Conservation (phyloP, 257 asterid genomes). For the Prunella vulgaris region DNA sequence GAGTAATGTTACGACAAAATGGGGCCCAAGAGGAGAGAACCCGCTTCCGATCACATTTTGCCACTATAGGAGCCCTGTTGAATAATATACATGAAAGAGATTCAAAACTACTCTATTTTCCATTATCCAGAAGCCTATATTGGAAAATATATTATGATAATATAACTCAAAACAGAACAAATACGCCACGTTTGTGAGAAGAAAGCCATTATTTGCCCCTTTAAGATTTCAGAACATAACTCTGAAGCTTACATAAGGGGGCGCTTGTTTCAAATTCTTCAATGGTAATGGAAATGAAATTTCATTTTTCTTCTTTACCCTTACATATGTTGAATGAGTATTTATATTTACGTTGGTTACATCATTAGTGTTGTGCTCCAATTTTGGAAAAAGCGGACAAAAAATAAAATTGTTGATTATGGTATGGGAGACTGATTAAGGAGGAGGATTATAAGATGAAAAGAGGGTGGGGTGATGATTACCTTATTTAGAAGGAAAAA, state of each 20-base stretch:
- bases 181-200: neutral
- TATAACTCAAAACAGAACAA: neutral
- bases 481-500: too few species aligned
- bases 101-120: neutral
- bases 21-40: conserved; percentile 86
- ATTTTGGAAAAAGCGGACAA: too few species aligned
- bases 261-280: too few species aligned
- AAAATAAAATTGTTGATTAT: too few species aligned
- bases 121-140: neutral
- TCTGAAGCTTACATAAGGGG: neutral
- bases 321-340: too few species aligned
- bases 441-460: too few species aligned
- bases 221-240: neutral
- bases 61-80: conserved; percentile 80
- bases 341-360: too few species aligned
- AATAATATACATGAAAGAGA: conserved; percentile 5
- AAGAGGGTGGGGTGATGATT: too few species aligned
- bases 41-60: conserved; percentile 83
- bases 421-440: too few species aligned
- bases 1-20: conserved; percentile 49
- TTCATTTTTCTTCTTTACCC: too few species aligned
- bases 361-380: too few species aligned
- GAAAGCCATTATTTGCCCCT: neutral
- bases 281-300: too few species aligned
- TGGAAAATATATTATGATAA: neutral